phyloP scores from a whole-genome alignment of 2,329 filamentous ascomycete genomes.

The Claviceps arundinis region DNA sequence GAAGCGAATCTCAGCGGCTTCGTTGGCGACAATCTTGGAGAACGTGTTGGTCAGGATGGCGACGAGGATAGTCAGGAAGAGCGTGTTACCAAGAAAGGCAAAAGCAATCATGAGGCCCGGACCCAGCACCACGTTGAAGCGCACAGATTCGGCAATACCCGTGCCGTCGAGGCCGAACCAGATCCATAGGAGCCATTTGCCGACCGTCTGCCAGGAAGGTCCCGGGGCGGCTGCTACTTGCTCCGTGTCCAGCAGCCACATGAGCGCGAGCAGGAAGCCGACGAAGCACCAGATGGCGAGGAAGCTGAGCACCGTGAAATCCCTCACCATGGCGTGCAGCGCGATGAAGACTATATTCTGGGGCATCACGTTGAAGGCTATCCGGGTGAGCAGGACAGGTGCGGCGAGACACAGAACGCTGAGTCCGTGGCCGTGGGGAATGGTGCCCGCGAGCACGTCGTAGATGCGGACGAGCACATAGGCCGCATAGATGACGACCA shows the following conservation, averaged over 20 bases:
- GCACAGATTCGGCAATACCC: conserved; percentile 34
- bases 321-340: conserved; percentile 59
- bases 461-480: conserved; percentile 50
- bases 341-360: conserved; percentile 67
- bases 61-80: conserved; percentile 62
- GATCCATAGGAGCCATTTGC: conserved; percentile 69
- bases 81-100: conserved; percentile 60
- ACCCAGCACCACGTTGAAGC: conserved; percentile 54
- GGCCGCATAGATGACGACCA: conserved; percentile 45
- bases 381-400: conserved; percentile 54
- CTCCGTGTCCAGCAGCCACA: conserved; percentile 40
- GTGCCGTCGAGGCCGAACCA: conserved; percentile 63
- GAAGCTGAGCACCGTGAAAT: conserved; percentile 54
- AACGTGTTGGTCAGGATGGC: conserved; percentile 64
- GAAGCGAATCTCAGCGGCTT: conserved; percentile 58
- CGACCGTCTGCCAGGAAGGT: conserved; percentile 37
- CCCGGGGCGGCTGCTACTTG: conserved; percentile 8
- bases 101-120: conserved; percentile 59
- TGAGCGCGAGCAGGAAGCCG: conserved; percentile 56
- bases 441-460: conserved; percentile 32
- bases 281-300: conserved; percentile 57
- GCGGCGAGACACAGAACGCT: conserved; percentile 54
- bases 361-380: conserved; percentile 61
- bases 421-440: conserved; percentile 41
- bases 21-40: conserved; percentile 54